These are phyloP conservation scores for Knoxdaviesia capensis DNA, from an alignment of 2,329 filamentous ascomycete genomes.

Conservation along the genomic window DNA sequence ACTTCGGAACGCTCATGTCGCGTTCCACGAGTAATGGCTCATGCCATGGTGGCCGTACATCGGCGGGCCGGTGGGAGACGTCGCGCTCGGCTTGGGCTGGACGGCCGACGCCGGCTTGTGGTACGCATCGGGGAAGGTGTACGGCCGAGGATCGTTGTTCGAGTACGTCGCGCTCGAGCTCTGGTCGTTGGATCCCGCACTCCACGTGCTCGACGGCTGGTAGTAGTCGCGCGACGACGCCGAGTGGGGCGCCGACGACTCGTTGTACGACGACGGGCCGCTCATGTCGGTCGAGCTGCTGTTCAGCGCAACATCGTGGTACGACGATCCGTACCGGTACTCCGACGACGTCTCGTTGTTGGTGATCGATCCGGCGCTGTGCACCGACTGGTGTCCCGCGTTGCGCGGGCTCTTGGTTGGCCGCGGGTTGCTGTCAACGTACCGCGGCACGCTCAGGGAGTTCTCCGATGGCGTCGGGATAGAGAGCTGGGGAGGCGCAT, in stretches of 20 bases:
- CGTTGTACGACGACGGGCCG: slow-evolving; percentile 11
- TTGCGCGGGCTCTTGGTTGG: slow-evolving; percentile 37
- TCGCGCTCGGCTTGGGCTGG: slow-evolving; percentile 9
- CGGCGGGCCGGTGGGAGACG: slow-evolving; percentile 2
- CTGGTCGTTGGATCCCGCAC: slow-evolving; percentile 25
- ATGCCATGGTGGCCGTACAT: slow-evolving; percentile 19
- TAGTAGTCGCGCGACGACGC: slow-evolving; percentile 28
- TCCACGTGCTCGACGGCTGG: slow-evolving; percentile 29
- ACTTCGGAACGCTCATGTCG: slow-evolving; percentile 13
- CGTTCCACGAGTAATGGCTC: slow-evolving; percentile 38
- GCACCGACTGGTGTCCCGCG: slow-evolving; percentile 30
- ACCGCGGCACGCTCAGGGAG: slow-evolving; percentile 32
- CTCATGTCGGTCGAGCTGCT: slow-evolving; percentile 7
- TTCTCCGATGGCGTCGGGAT: slow-evolving; percentile 20
- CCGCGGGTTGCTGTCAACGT: slow-evolving; percentile 32
- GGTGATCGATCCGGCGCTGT: slow-evolving; percentile 25
- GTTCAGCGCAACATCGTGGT: slow-evolving; percentile 13
- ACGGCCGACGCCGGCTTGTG: slow-evolving; percentile 20
- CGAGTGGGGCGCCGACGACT: slow-evolving; percentile 11
- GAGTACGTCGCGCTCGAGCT: slow-evolving; percentile 23
- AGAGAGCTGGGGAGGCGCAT: slow-evolving; percentile 28
- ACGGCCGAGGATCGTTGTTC: slow-evolving; percentile 23
- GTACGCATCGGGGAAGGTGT: slow-evolving; percentile 28
- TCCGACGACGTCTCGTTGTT: slow-evolving; percentile 29
- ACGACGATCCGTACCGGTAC: slow-evolving; percentile 33